Percentiles rank a stretch among this genome's conserved stretches.
Evolutionary conservation across 805 yeast genomes (phyloP).

Genomic region (Barnettozyma sucrosica): DNA sequence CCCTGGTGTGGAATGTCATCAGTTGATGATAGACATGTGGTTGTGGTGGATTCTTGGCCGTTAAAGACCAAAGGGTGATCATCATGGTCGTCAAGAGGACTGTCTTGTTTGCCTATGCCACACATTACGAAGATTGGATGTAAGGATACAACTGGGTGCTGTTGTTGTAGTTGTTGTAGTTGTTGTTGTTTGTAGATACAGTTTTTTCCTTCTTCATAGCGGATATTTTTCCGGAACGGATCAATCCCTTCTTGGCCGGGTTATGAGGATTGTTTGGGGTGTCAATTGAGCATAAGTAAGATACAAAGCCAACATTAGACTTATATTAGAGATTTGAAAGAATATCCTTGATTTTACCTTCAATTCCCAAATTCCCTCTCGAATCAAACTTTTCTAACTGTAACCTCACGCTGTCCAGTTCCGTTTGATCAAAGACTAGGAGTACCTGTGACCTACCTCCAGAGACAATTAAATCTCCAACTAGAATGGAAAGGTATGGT

Average conservation of each 20-base stretch:
- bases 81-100: background rate
- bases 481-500: constrained; percentile 16
- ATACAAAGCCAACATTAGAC: too few relatives aligned
- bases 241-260: too few relatives aligned
- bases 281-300: too few relatives aligned
- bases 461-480: constrained; percentile 12
- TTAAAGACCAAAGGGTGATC: constrained; percentile 3
- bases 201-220: background rate
- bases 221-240: background rate
- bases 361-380: constrained; percentile 10
- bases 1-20: background rate
- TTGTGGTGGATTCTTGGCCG: background rate
- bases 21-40: background rate
- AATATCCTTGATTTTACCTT: constrained; percentile 14
- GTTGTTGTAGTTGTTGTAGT: background rate
- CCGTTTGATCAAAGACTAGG: constrained; percentile 13
- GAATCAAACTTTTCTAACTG: constrained; percentile 17
- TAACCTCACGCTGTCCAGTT: constrained; percentile 11
- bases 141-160: too few relatives aligned
- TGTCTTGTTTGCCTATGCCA: background rate
- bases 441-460: background rate
- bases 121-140: constrained; percentile 1
- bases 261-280: too few relatives aligned
- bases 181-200: background rate
- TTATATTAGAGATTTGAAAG: constrained; percentile 3